A percentile compares a stretch with the other conserved stretches of the same genome.
phyloP scores from a whole-genome alignment of 1,284 basidiomycete genomes.

The Leucocoprinus gongylophorus region DNA sequence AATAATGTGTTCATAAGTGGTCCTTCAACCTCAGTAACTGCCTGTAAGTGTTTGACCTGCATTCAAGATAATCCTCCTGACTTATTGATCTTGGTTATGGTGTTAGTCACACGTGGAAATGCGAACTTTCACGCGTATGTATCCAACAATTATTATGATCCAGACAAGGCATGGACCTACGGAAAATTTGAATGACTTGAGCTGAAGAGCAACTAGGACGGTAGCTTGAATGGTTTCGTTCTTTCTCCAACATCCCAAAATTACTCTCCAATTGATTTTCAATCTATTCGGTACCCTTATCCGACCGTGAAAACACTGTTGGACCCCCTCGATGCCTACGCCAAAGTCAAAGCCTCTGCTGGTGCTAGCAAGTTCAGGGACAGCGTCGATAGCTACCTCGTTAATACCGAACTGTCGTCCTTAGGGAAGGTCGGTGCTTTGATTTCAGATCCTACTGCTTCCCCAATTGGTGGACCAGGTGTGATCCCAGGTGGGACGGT shows the following conservation, averaged over 20 bases:
- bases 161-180: conserved; percentile 15
- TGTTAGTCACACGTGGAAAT: conserved; percentile 32
- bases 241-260: conserved; percentile 25
- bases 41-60: conserved; percentile 18
- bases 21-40: conserved; percentile 24
- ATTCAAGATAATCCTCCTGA: background rate
- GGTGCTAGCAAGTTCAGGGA: conserved; percentile 31
- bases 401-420: conserved; percentile 28
- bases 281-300: conserved; percentile 26
- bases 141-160: conserved; percentile 31
- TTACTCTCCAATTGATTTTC: conserved; percentile 31
- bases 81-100: background rate
- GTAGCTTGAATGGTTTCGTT: conserved; percentile 28
- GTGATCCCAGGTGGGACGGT: conserved; percentile 30
- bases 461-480: conserved; percentile 29
- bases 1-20: conserved; percentile 32
- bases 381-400: conserved; percentile 28
- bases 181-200: background rate
- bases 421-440: conserved; percentile 28
- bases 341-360: conserved; percentile 26
- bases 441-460: conserved; percentile 25
- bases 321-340: conserved; percentile 26
- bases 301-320: conserved; percentile 27
- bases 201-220: conserved; percentile 19
- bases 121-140: conserved; percentile 32